Evolutionary conservation across 257 asterid genomes (phyloP).

Genomic region (Scutellaria minor): DNA sequence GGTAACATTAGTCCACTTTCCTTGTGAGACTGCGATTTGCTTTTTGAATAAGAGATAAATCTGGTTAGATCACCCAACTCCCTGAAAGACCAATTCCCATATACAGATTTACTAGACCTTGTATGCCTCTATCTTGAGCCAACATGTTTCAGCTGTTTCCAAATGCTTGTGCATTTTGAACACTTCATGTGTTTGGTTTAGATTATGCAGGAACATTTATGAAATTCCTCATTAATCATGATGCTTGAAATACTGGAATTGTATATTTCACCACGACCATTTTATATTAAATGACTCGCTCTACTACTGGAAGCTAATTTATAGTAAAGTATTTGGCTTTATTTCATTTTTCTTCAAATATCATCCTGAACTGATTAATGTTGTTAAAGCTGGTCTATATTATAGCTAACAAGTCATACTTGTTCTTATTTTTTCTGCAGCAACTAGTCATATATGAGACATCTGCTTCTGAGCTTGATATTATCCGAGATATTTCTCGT

Average conservation of each 20-base stretch:
- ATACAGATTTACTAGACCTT: not conserved
- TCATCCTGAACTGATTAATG: constrained; percentile 23
- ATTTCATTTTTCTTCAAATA: constrained; percentile 3
- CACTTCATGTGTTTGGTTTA: constrained; percentile 19
- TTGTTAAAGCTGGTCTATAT: constrained; percentile 4
- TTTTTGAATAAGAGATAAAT: not conserved
- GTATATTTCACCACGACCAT: not conserved
- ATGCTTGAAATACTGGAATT: constrained; percentile 19
- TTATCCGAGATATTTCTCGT: constrained; percentile 97
- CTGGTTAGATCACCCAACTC: not conserved
- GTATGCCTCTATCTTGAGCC: constrained; percentile 17
- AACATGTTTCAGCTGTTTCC: not conserved
- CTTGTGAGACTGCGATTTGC: not conserved
- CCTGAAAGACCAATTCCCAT: not conserved
- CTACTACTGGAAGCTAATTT: constrained; percentile 2
- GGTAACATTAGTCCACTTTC: constrained; percentile 2
- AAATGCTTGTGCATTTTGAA: constrained; percentile 22
- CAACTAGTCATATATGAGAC: constrained; percentile 99
- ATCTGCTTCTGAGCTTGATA: constrained; percentile 96
- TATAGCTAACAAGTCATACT: constrained; percentile 33
- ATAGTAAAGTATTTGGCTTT: constrained; percentile 4
- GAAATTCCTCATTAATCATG: not conserved
- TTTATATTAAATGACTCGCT: not conserved
- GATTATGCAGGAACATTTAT: not conserved
- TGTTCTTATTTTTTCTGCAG: constrained; percentile 57